Evolutionary conservation across 306 rosid species (phyloP), one percentile per base, ranked within the genome.

Genomic region (Vicia sativa): DNA sequence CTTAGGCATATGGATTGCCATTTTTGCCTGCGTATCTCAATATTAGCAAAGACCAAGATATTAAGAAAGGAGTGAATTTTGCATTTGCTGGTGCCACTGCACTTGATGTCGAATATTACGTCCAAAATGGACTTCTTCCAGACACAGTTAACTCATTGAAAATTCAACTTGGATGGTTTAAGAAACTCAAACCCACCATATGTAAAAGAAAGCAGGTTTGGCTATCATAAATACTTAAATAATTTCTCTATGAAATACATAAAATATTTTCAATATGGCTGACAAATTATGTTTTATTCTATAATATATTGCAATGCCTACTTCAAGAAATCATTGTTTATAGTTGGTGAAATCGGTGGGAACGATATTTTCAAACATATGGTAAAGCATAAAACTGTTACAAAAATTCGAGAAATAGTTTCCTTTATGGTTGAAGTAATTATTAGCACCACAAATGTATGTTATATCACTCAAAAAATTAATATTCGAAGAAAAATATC

Each of bases 31-130:
- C 85, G 1, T 79, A 74, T 53, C n/a, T 68, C n/a, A 15, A 16
- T 16, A 67, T 62, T 43, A 56, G 31, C 11, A 6, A 9, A 9
- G 48, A 58, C 54, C 41, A 64, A 45, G 23, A 63, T 16, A 15
- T 35, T 4, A 18, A 10, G 18, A 76, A 49, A 10, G 83, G 85
- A 64, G 81, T 79, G 2, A 85, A 85, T 60, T 85, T 85, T 62
- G 87, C 90, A 11, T 81, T 74, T 31, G 78, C 67, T 4, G 87
- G 90, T 65, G 71, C 87, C 8, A 80, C 80, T 0, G 90, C 78
- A 14, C 73, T 85, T 7, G 78, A 78, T 14, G 8, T 57, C 2
- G 61, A 79, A 13, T 76, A 70, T 65, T 77, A 5, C 9, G 16
- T 5, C 7, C 4, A 12, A 1, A 26, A n/a, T 7, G 28, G 13